phyloP scores from a whole-genome alignment of 2,329 filamentous ascomycete species.

The Fonsecaea erecta region DNA sequence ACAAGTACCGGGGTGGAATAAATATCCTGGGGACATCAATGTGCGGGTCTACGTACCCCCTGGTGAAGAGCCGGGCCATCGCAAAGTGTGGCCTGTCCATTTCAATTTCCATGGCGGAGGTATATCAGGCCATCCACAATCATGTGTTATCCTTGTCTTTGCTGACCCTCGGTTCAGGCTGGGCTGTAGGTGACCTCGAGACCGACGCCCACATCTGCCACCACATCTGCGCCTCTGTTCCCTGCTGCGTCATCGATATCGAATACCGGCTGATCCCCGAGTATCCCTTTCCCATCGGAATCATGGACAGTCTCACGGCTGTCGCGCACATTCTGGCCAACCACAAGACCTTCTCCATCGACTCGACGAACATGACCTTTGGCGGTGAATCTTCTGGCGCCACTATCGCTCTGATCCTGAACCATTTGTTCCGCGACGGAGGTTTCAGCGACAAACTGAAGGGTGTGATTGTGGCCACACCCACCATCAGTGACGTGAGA shows the following conservation, averaged over 20 bases:
- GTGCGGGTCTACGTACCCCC: conserved; percentile 38
- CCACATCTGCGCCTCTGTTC: conserved; percentile 37
- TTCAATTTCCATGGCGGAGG: conserved; percentile 39
- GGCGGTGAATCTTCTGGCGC: conserved; percentile 37
- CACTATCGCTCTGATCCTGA: conserved; percentile 36
- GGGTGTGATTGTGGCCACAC: conserved; percentile 36
- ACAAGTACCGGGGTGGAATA: conserved; percentile 36
- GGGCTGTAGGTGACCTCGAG: conserved; percentile 37
- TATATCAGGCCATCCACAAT: conserved; percentile 12
- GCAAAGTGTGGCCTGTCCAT: conserved; percentile 38
- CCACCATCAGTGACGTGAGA: conserved; percentile 36
- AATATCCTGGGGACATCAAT: conserved; percentile 37
- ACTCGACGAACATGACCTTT: conserved; percentile 35
- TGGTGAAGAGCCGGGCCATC: conserved; percentile 34
- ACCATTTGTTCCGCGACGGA: conserved; percentile 35
- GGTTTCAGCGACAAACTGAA: conserved; percentile 32
- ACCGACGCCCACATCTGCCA: conserved; percentile 38
- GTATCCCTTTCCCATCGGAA: conserved; percentile 36
- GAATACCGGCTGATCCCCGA: conserved; percentile 38
- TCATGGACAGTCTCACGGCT: conserved; percentile 35
- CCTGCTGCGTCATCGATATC: conserved; percentile 37
- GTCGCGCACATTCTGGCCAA: conserved; percentile 35
- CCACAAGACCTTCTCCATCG: conserved; percentile 37
- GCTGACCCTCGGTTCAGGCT: conserved; percentile 27
- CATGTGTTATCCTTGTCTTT: background rate